phyloP scores from a whole-genome alignment of 305 asterid genomes.

The Caryopteris hybrid region DNA sequence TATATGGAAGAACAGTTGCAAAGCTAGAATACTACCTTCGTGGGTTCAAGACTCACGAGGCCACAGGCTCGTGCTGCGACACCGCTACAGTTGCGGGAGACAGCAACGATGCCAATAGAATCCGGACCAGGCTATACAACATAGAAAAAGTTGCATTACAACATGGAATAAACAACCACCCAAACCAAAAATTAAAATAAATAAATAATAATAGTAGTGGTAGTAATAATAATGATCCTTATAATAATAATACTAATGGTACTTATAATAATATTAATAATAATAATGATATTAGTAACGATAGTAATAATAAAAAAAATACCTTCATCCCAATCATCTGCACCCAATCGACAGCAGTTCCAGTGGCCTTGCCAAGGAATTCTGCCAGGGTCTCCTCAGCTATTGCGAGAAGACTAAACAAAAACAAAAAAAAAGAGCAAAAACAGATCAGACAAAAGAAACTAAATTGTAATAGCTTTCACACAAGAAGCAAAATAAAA shows the following conservation, averaged over 20 bases:
- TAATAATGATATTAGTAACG: too few relatives aligned
- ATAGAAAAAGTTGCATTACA: slow-evolving; percentile 1
- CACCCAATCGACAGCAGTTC: slow-evolving; percentile 99
- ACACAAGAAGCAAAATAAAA: background rate
- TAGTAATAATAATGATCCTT: too few relatives aligned
- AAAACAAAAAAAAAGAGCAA: background rate
- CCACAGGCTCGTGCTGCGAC: slow-evolving; percentile 99
- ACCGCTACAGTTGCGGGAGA: slow-evolving; percentile 95
- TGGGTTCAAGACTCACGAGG: slow-evolving; percentile 98
- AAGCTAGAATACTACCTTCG: slow-evolving; percentile 48
- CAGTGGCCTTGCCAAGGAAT: slow-evolving; percentile 99
- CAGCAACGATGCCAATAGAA: slow-evolving; percentile 98
- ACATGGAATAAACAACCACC: background rate
- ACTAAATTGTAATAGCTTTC: background rate
- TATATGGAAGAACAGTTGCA: background rate
- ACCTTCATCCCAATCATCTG: slow-evolving; percentile 99
- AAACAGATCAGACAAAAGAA: background rate
- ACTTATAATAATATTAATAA: too few relatives aligned
- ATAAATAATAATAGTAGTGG: too few relatives aligned
- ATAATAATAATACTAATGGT: too few relatives aligned
- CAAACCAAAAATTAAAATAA: too few relatives aligned
- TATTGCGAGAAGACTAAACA: slow-evolving; percentile 78
- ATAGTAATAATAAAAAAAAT: background rate
- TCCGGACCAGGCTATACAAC: slow-evolving; percentile 98
- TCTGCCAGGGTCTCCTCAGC: slow-evolving; percentile 99